phyloP scores from a whole-genome alignment of 1,284 basidiomycete genomes.

The Microbotryum silenes-acaulis region DNA sequence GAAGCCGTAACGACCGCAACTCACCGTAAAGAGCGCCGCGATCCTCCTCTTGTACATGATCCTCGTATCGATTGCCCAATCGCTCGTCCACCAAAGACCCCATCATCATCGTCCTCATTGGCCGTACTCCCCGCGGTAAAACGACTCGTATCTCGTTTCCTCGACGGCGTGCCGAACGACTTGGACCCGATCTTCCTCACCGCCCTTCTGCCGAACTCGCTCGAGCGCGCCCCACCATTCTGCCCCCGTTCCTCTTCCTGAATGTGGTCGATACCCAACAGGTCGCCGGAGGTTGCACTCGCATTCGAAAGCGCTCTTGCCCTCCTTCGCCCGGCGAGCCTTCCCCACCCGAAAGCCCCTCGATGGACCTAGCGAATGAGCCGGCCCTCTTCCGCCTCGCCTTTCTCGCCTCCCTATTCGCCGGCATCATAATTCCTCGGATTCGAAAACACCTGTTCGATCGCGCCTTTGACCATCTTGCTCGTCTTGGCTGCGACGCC shows the following conservation, averaged over 20 bases:
- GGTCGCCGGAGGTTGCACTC: slow-evolving; percentile 20
- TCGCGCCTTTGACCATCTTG: slow-evolving; percentile 17
- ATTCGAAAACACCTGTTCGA: slow-evolving; percentile 26
- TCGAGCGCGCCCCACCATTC: not conserved
- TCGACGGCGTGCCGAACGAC: slow-evolving; percentile 33
- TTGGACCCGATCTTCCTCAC: slow-evolving; percentile 47
- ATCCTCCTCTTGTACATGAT: slow-evolving; percentile 88
- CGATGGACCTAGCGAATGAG: slow-evolving; percentile 31
- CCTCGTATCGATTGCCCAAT: slow-evolving; percentile 81
- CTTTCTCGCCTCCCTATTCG: slow-evolving; percentile 26
- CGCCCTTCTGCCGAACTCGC: slow-evolving; percentile 50
- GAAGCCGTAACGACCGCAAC: slow-evolving; percentile 1
- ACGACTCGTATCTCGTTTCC: slow-evolving; percentile 32
- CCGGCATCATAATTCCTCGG: slow-evolving; percentile 24
- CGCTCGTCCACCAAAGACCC: slow-evolving; percentile 65
- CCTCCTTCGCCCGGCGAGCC: not conserved
- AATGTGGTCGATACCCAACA: slow-evolving; percentile 20
- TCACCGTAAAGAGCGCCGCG: slow-evolving; percentile 68
- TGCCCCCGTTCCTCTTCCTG: not conserved
- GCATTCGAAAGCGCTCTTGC: not conserved
- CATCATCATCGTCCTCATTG: slow-evolving; percentile 29
- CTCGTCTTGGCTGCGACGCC: slow-evolving; percentile 38
- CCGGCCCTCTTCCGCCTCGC: slow-evolving; percentile 32
- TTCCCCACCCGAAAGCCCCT: not conserved
- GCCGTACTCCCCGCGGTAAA: slow-evolving; percentile 1